Conservation (phyloP, 225 moss, liverwort and hornwort species). For the Ulota crispa region DNA sequence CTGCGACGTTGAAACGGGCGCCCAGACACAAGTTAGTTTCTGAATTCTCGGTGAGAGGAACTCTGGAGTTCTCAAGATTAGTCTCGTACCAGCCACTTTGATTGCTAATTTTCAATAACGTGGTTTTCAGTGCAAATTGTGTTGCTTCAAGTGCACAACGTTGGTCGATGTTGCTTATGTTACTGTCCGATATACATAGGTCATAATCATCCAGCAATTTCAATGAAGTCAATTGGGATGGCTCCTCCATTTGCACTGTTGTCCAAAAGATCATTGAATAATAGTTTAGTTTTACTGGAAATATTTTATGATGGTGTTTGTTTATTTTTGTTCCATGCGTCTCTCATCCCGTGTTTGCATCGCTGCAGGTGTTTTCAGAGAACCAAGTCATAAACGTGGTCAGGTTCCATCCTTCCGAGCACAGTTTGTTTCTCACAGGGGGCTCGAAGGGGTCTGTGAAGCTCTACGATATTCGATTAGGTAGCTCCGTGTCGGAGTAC, state of each 20-base stretch:
- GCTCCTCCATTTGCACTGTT: neutral
- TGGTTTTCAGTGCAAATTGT: neutral
- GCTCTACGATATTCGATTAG: constrained; percentile 75
- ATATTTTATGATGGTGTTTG: neutral
- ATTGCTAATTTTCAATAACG: neutral
- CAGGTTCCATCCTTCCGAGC: constrained; percentile 76
- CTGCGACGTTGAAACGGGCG: constrained; percentile 76
- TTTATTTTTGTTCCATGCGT: neutral
- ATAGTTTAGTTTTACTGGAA: neutral
- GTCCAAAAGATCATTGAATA: neutral
- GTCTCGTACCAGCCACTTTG: neutral
- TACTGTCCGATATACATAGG: neutral
- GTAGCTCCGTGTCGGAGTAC: constrained; percentile 58
- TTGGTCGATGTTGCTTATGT: neutral
- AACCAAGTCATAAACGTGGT: constrained; percentile 73
- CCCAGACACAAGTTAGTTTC: constrained; percentile 71
- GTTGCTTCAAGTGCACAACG: neutral
- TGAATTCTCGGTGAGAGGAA: constrained; percentile 41
- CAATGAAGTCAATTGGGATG: neutral
- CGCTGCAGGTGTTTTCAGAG: constrained; percentile 60
- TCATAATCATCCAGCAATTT: neutral
- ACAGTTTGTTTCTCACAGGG: constrained; percentile 66
- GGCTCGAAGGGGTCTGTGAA: constrained; percentile 79
- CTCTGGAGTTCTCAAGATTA: neutral
- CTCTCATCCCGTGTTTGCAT: constrained; percentile 18